A percentile compares a stretch with the other conserved stretches of the same genome.
Evolutionary conservation across 148 eudicot species (phyloP).

Genomic region (Linanthus parryae): DNA sequence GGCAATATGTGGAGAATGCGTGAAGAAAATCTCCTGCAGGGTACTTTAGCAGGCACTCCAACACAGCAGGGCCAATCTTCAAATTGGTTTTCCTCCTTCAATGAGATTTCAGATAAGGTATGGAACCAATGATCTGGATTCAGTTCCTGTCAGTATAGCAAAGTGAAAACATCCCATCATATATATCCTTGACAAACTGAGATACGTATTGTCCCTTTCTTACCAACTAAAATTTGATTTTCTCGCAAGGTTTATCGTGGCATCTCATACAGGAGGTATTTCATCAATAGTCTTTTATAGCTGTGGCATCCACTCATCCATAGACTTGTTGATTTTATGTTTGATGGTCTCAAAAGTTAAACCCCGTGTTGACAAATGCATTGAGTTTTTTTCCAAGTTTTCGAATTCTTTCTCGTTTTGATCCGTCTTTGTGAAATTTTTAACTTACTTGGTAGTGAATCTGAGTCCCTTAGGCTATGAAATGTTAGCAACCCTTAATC

Average conservation of each 20-base stretch:
- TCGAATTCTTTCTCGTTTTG: not conserved
- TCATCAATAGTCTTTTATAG: too few relatives aligned
- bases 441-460: not conserved
- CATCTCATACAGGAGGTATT: too few relatives aligned
- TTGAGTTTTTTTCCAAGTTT: not conserved
- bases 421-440: not conserved
- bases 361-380: not conserved
- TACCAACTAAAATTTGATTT: too few relatives aligned
- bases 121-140: not conserved
- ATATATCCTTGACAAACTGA: too few relatives aligned
- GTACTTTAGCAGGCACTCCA: conserved; percentile 44
- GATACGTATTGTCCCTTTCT: too few relatives aligned
- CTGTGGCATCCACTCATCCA: too few relatives aligned
- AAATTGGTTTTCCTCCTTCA: conserved; percentile 42
- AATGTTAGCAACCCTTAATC: not conserved
- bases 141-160: too few relatives aligned
- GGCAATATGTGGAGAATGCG: conserved; percentile 60
- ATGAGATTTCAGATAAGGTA: conserved; percentile 69
- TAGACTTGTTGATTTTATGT: too few relatives aligned
- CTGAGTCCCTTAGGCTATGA: not conserved
- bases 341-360: not conserved
- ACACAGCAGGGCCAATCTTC: conserved; percentile 47
- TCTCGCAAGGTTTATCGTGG: too few relatives aligned
- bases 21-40: conserved; percentile 41
- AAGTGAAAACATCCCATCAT: too few relatives aligned